Base-by-base conservation (phyloP, 495 filamentous ascomycete species). In the Rostrohypoxylon terebratum region DNA sequence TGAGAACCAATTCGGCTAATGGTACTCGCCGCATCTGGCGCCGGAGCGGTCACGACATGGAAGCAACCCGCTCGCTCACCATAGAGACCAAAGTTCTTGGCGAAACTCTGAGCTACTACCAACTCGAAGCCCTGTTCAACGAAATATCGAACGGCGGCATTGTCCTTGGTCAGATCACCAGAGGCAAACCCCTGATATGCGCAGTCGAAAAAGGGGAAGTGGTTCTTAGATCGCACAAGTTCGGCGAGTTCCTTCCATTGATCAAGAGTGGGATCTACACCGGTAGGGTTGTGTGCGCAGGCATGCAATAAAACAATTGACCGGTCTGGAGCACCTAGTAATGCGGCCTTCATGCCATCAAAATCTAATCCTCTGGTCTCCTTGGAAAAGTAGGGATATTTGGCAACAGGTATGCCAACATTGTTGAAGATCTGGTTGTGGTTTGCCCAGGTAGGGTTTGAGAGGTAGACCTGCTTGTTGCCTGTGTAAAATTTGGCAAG, bases 131-230 rank as follows among this genome's bases (percentile, higher is more conserved):
- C 96, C 79, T 96, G 89, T 75, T 93, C 89, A 77, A 98, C 85
- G 77, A 99, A 99, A 84, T 97, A 92, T 40, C 92, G 91, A 74
- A 99, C 89, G 33, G 95, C 93, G 87, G 92, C 94, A 54, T 92
- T 92, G 79, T 99, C 96, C 40, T 89, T 87, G 62, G 83, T 83
- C 8, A 99, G 88, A 77, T 96, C 89, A 48, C 96, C 96, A 7
- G 95, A 97, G 0, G 96, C 96, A 80, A 99, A 99, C 53, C 96
- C 96, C 79, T 99, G 96, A 84, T 99, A 99, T 47, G 96, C 96
- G 75, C 87, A 92, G 85, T 99, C 96, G 85, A 99, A 98, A 88
- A 98, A 99, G 73, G 96, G 96, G 86, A 99, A 98, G 81, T 94
- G 96, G 44, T 87, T 86, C 80, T 90, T 92, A 31, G 82, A 77